Conservation (phyloP, 306 rosid genomes). For the Cicer bijugum region DNA sequence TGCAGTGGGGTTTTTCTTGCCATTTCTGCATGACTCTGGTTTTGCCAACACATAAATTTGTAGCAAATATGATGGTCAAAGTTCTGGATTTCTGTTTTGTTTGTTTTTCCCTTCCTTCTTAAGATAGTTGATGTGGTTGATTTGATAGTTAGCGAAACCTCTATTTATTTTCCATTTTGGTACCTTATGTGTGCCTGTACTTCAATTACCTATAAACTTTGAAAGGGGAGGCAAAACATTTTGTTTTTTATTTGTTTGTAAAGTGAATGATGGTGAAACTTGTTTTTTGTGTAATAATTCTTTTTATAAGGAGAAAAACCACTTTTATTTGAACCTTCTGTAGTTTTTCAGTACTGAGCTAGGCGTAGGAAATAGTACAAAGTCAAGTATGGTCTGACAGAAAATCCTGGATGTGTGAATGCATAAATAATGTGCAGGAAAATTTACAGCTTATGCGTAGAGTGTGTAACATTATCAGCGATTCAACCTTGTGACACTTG, state of each 20-base stretch:
- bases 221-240: slow-evolving; percentile 7
- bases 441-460: background rate
- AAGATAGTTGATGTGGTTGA: background rate
- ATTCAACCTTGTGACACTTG: slow-evolving; percentile 22
- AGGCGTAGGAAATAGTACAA: slow-evolving; percentile 18
- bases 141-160: slow-evolving; percentile 9
- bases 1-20: slow-evolving; percentile 15
- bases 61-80: slow-evolving; percentile 2
- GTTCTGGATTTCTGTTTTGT: slow-evolving; percentile 29
- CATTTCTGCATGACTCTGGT: slow-evolving; percentile 31
- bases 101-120: background rate
- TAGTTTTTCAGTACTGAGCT: slow-evolving; percentile 3
- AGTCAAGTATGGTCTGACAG: slow-evolving; percentile 2
- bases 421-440: background rate
- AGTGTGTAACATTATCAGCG: slow-evolving; percentile 14
- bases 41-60: slow-evolving; percentile 10
- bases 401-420: slow-evolving; percentile 24
- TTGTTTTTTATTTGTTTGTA: slow-evolving; percentile 1
- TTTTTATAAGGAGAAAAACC: slow-evolving; percentile 4
- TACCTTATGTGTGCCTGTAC: slow-evolving; percentile 3
- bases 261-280: slow-evolving; percentile 15
- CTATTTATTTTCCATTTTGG: slow-evolving; percentile 24
- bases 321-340: slow-evolving; percentile 31
- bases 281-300: background rate
- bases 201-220: background rate